Percentiles rank a stretch among this genome's conserved stretches.
Conservation (phyloP, 768 basidiomycete species). For the Lanmaoa pseudosensibilis region DNA sequence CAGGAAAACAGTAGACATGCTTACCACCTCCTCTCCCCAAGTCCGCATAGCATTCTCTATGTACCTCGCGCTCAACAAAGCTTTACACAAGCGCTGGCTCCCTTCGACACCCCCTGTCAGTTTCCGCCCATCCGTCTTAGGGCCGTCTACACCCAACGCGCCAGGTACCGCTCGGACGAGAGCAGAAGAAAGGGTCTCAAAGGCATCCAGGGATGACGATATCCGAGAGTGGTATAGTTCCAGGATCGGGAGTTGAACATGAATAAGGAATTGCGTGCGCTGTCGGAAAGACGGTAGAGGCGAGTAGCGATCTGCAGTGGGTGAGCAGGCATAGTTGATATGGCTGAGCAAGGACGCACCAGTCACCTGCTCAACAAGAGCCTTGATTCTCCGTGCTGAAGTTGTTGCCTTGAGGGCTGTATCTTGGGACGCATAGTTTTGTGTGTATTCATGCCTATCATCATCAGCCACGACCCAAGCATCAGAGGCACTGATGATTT, state of each 20-base stretch:
- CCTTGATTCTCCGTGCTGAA: conserved; percentile 80
- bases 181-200: conserved; percentile 86
- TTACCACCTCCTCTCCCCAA: conserved; percentile 91
- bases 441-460: conserved; percentile 46
- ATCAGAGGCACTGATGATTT: conserved; percentile 75
- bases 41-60: conserved; percentile 64
- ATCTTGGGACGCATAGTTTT: conserved; percentile 15
- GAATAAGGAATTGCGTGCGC: conserved; percentile 78
- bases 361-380: conserved; percentile 89
- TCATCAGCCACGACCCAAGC: conserved; percentile 86
- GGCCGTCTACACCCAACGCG: conserved; percentile 60
- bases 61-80: conserved; percentile 77
- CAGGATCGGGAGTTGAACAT: conserved; percentile 83
- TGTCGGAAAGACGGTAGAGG: conserved; percentile 78
- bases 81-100: conserved; percentile 80
- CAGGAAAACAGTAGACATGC: conserved; percentile 26
- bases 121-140: conserved; percentile 50
- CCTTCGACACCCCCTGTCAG: conserved; percentile 86
- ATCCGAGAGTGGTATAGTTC: conserved; percentile 77
- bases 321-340: neutral
- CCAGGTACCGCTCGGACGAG: conserved; percentile 93
- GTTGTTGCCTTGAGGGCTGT: conserved; percentile 67
- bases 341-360: conserved; percentile 43
- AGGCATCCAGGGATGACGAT: conserved; percentile 84
- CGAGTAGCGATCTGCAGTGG: conserved; percentile 76